These are phyloP conservation scores for Lonicera japonica DNA, from an alignment of 129 eudicot species.

Conservation along the genomic window DNA sequence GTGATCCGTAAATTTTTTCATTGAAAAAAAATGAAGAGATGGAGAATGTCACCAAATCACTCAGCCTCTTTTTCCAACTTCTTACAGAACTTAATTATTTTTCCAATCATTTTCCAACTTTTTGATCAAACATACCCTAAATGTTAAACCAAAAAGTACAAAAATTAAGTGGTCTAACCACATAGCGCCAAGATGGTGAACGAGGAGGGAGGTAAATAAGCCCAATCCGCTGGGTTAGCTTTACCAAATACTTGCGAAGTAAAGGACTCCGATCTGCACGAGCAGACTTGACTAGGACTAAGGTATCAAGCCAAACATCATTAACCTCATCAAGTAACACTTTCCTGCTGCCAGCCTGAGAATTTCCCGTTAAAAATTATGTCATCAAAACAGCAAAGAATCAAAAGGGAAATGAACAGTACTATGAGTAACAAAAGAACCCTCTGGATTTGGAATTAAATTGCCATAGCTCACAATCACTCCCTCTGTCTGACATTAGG, in stretches of 20 bases:
- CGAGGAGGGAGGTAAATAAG: constrained; percentile 79
- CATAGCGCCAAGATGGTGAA: constrained; percentile 87
- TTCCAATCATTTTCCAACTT: too few relatives aligned
- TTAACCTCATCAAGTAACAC: constrained; percentile 62
- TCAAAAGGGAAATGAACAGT: background rate
- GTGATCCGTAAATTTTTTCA: too few relatives aligned
- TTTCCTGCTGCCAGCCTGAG: constrained; percentile 72
- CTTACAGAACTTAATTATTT: too few relatives aligned
- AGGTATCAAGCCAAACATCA: constrained; percentile 70
- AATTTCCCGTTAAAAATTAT: background rate
- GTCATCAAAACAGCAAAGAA: background rate
- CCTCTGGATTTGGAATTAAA: background rate
- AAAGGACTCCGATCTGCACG: constrained; percentile 76
- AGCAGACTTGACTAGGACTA: constrained; percentile 62
- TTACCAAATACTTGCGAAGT: constrained; percentile 84
- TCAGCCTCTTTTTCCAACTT: too few relatives aligned
- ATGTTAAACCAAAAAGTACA: background rate
- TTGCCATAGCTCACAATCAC: background rate
- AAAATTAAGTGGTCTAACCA: constrained; percentile 43
- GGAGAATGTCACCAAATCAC: too few relatives aligned
- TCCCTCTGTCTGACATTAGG: too few relatives aligned
- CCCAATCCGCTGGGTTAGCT: constrained; percentile 81
- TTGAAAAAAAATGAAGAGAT: too few relatives aligned
- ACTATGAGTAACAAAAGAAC: background rate
- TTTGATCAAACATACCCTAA: too few relatives aligned